Base-by-base conservation (phyloP, 2,329 filamentous ascomycete genomes). In the Diaporthe sp. region DNA sequence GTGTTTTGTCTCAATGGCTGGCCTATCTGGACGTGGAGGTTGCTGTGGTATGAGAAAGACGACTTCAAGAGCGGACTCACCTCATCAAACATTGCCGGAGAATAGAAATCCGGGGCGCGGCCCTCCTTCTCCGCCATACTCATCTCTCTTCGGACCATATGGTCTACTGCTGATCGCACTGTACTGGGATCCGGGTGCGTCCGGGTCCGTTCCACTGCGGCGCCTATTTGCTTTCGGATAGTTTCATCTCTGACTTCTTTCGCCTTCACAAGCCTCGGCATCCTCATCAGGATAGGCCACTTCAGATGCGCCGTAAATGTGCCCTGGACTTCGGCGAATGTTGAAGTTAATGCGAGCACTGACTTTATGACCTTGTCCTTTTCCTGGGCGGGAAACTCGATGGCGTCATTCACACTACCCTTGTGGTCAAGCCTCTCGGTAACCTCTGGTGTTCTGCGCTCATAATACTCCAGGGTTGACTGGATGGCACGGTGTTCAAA, bases 31-130 rank as follows among this genome's bases (percentile, higher is more conserved):
- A n/a, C n/a, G n/a, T n/a, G n/a, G n/a, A n/a, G n/a, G n/a, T n/a
- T n/a, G n/a, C n/a, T n/a, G n/a, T n/a, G 35, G 22, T 1, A 39
- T 8, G 13, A 30, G 4, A 1, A 3, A 8, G 6, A 47, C 6
- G 4, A 4, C 3, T 47, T 32, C 0, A 17, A 44, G 10, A 42
- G 10, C 9, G 9, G 6, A 19, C 51, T 32, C 8, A 70, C 68
- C 53, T 70, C 68, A 47, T 70, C 37, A 6, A 32, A 59, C 25
- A 70, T 70, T 19, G 13, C 4, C 19, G 9, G 17, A 2, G 68
- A 39, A 19, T n/a, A 58, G 12, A 15, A 70, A 4, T 58, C 51
- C 2, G 37, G 17, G 25, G 35, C 30, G 27, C 83, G 77, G 10
- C 27, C 53, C 19, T 70, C 68, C n/a, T 70, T 70, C 2, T 50